Percentiles rank a stretch among this genome's conserved stretches.
Conservation (phyloP, 768 basidiomycete genomes). For the Podaxis sp. region DNA sequence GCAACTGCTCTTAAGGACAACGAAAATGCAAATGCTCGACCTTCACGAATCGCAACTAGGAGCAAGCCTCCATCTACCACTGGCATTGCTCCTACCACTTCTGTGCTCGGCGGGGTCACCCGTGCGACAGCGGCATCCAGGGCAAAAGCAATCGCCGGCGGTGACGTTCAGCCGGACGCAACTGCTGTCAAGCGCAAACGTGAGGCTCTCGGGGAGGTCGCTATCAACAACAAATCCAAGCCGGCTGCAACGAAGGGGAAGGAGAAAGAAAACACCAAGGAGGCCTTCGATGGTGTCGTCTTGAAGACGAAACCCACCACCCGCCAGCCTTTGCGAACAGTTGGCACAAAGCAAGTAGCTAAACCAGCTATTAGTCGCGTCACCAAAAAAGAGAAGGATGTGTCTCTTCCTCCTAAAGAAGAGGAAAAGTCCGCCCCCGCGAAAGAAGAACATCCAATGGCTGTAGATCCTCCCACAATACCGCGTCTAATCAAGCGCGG, state of each 20-base stretch:
- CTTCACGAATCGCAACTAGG: conserved; percentile 55
- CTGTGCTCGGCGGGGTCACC: conserved; percentile 36
- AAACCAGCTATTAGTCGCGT: conserved; percentile 20
- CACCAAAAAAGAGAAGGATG: conserved; percentile 19
- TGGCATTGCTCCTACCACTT: conserved; percentile 30
- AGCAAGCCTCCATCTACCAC: conserved; percentile 49
- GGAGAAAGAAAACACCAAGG: conserved; percentile 50
- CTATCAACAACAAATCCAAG: conserved; percentile 46
- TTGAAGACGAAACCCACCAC: conserved; percentile 44
- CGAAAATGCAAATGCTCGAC: conserved; percentile 72
- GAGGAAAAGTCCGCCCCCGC: conserved; percentile 23
- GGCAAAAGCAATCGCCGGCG: conserved; percentile 8
- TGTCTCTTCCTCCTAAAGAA: conserved; percentile 19
- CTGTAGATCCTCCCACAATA: conserved; percentile 39
- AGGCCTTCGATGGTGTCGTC: conserved; percentile 61
- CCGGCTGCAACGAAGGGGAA: conserved; percentile 45
- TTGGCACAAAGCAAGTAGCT: conserved; percentile 39
- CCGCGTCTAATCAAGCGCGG: conserved; percentile 38
- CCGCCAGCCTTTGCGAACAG: conserved; percentile 55
- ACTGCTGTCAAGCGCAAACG: conserved; percentile 72
- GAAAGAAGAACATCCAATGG: conserved; percentile 50
- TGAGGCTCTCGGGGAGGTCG: conserved; percentile 74
- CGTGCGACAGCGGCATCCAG: conserved; percentile 37
- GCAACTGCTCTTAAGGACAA: conserved; percentile 55
- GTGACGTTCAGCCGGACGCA: conserved; percentile 35